Base-by-base conservation (phyloP, 2,329 filamentous ascomycete species). In the Neoascochyta sp. region DNA sequence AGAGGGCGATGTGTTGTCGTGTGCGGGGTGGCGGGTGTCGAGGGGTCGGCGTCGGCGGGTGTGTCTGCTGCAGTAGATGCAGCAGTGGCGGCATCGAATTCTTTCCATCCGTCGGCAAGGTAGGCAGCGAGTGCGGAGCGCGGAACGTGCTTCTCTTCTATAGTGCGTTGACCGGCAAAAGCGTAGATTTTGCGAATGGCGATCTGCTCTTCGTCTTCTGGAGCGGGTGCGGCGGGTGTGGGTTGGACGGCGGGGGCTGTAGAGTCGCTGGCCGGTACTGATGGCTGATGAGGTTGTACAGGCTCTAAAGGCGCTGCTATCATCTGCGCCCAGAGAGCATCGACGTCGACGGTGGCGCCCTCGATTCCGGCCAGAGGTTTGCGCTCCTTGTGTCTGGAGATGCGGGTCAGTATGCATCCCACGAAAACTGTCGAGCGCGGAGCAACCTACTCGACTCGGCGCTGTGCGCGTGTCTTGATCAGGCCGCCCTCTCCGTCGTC, bases 181-280 rank as follows among this genome's bases (percentile, higher is more conserved):
- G 81, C 83, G 63, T 85, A 86, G 9, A 76, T 81, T 16, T 81
- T 78, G 48, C 80, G 83, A 39, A 87, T 81, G 38, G 73, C 74
- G 47, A 86, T 27, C 64, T 49, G 57, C 22, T 69, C 64, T 26
- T 59, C 50, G 8, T 60, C 57, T 16, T 50, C 52, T 3, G 19
- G 31, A 3, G 44, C 39, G 12, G 50, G 52, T 5, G 16, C 27
- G 5, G 43, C 38, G 7, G 21, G 36, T 6, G 25, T 9, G 5
- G 29, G 20, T 10, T 32, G 15, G 14, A 36, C 40, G 17, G 34
- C 26, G 13, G 33, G 36, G n/a, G 45, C 43, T 16, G 39, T 18
- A 11, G 31, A 9, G 8, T 12, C 10, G n/a, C 12, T 21, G 9
- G 41, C 27, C 1, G 25, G 27, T 8, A 43, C 45, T 33, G 42